Evolutionary conservation across 192 early-diverging fungal genomes (phyloP), one percentile per base, ranked within the genome.

Genomic region (Entomortierella chlamydospora): DNA sequence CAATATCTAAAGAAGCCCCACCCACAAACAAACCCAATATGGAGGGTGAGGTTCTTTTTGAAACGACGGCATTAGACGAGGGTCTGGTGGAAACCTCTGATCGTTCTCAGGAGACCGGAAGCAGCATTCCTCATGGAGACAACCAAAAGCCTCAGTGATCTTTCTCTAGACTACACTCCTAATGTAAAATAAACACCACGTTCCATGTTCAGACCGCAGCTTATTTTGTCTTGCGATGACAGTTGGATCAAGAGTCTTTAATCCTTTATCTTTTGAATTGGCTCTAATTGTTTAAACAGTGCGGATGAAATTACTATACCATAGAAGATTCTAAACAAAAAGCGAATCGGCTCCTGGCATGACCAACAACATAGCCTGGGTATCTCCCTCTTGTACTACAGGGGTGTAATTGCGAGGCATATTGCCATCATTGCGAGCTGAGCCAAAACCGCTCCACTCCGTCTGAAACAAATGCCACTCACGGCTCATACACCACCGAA

Each of bases 11-110:
- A 22, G 52, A 33, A 29, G 18, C 70, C 23, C 26, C 70, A 28
- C 56, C 70, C 6, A 47, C 33, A 41, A 3, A 30, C 22, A 52
- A 30, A 51, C 28, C 50, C 4, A 45, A 42, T 18, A 15, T 34
- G 1, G 61, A 72, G 45, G 34, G 25, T 11, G 61, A 72, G 23
- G 70, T 72, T 25, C 43, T 72, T 2, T 72, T 72, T 57, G 70
- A 72, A 25, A 72, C 70, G 1, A 39, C 41, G n/a, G 43, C 12
- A 10, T 17, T 72, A 55, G 61, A 72, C 20, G 61, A 72, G 23
- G 54, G 56, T 0, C 51, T 25, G 54, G 51, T 25, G 22, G 11
- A 31, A 30, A 49, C 25, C 42, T n/a, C 11, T 1, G 41, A 60
- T 6, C n/a, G 5, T 34, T 4, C 12, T 34, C 17, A 37, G 4